Base-by-base conservation (phyloP, 2,329 filamentous ascomycete species). In the Colletotrichum trifolii region DNA sequence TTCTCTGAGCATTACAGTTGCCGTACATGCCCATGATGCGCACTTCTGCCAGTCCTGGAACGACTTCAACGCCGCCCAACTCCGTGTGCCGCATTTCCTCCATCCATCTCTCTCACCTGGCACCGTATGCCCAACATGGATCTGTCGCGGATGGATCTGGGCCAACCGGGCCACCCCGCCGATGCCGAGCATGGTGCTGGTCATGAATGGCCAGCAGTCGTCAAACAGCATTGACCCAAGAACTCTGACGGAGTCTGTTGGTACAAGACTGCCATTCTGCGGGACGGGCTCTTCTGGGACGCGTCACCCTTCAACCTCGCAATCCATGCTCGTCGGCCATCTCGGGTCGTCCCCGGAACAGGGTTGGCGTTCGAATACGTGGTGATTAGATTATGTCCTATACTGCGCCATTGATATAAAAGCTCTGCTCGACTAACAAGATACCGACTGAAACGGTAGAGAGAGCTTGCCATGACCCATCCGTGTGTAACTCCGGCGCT, bases 401-500 rank as follows among this genome's bases (percentile, higher is more conserved):
- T 25, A 25, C 25, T 25, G 25, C 25, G 25, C 25, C 25, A 25
- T 25, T 25, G 25, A 25, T 25, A 25, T 25, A 25, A 25, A 25
- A 25, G 25, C 25, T 25, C 25, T 25, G 25, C 25, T 25, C 25
- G 25, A 25, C 25, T 25, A 25, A 25, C 25, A n/a, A 50, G 54
- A 33, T 46, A n/a, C 38, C 46, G 38, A 39, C 45, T 34, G 2
- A 36, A 34, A 17, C 12, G 49, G 17, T 13, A 10, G 35, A 15
- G 35, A 15, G 38, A 35, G 15, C 40, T 36, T 17, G 17, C 17
- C 25, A 11, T 34, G 11, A 39, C 8, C 60, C 33, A 40, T 45
- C 34, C 50, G n/a, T 39, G 25, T 25, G 33, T 8, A 62, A 64
- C 63, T 53, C 59, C 60, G 17, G 63, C 63, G 63, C 59, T 66